Percentiles rank a stretch among this genome's conserved stretches.
These are phyloP conservation scores for Lagenidium giganteum DNA, from an alignment of 352 stramenopile species.

Conservation along the genomic window DNA sequence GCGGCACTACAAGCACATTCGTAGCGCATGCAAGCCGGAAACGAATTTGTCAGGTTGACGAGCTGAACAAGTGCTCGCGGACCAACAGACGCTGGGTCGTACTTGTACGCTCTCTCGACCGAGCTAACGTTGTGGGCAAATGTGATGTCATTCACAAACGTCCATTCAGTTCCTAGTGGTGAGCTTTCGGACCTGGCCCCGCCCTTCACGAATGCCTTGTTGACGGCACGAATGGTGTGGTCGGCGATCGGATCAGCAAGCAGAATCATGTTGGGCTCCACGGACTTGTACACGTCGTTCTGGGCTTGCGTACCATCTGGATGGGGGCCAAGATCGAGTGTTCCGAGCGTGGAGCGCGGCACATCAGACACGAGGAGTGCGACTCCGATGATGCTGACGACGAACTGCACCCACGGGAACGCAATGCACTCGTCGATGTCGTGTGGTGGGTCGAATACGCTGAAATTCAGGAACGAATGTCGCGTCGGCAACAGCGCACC, in stretches of 20 bases:
- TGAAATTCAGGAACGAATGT: no score
- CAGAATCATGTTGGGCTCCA: constrained; percentile 2
- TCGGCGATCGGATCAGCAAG: constrained; percentile 12
- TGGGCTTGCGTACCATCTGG: constrained; percentile 1
- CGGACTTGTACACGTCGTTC: neutral
- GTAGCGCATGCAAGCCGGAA: constrained; percentile 11
- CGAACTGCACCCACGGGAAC: constrained; percentile 6
- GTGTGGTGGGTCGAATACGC: neutral
- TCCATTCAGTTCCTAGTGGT: neutral
- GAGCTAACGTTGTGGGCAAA: no score
- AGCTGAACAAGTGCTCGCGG: constrained; percentile 7
- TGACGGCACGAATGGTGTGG: constrained; percentile 1
- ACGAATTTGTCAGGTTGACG: constrained; percentile 7
- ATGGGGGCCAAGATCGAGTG: constrained; percentile 2
- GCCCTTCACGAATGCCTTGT: neutral
- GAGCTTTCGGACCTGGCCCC: neutral
- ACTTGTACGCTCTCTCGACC: constrained; percentile 22
- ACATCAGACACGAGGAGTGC: no score
- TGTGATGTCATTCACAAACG: no score
- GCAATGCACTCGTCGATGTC: constrained; percentile 3
- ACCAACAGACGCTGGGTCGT: constrained; percentile 11
- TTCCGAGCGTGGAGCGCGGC: no score
- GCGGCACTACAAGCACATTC: neutral
- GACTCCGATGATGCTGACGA: no score
- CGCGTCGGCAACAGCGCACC: no score